A percentile compares a stretch with the other conserved stretches of the same genome.
phyloP scores from a whole-genome alignment of 345 rosid genomes.

The Clarkia xantiana region DNA sequence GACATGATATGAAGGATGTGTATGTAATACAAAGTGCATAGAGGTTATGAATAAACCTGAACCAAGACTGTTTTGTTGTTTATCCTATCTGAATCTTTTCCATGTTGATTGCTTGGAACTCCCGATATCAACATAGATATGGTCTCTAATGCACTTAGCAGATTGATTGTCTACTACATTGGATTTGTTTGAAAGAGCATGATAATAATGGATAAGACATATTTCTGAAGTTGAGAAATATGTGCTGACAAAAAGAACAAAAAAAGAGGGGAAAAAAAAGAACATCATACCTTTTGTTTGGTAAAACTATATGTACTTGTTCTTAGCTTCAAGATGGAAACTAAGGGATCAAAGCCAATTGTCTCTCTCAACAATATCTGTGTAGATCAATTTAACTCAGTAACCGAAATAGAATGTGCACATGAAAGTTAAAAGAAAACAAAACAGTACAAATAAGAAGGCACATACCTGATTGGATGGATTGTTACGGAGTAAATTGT shows the following conservation, averaged over 20 bases:
- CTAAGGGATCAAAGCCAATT: constrained; percentile 72
- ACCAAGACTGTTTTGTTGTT: constrained; percentile 71
- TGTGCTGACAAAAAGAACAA: neutral
- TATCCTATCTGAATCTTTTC: constrained; percentile 60
- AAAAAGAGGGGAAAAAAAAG: constrained; percentile 6
- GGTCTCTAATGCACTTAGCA: constrained; percentile 76
- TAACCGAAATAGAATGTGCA: constrained; percentile 1
- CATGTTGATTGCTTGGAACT: constrained; percentile 50
- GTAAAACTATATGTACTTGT: constrained; percentile 75
- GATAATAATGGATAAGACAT: constrained; percentile 27
- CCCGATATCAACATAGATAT: constrained; percentile 68
- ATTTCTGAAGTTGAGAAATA: neutral
- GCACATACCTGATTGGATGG: constrained; percentile 69
- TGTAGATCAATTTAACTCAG: constrained; percentile 14
- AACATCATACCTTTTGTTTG: constrained; percentile 89
- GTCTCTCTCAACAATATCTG: constrained; percentile 88
- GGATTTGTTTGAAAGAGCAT: constrained; percentile 26
- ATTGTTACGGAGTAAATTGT: constrained; percentile 77
- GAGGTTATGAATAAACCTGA: constrained; percentile 45
- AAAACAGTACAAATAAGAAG: too few species aligned
- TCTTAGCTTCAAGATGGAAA: constrained; percentile 62
- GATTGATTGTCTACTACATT: constrained; percentile 90
- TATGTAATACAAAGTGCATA: constrained; percentile 3
- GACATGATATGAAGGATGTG: neutral
- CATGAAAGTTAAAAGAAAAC: too few species aligned